Percentiles rank a stretch among this genome's conserved stretches.
Conservation (phyloP, 805 yeast species). For the Starmerella bacillaris region DNA sequence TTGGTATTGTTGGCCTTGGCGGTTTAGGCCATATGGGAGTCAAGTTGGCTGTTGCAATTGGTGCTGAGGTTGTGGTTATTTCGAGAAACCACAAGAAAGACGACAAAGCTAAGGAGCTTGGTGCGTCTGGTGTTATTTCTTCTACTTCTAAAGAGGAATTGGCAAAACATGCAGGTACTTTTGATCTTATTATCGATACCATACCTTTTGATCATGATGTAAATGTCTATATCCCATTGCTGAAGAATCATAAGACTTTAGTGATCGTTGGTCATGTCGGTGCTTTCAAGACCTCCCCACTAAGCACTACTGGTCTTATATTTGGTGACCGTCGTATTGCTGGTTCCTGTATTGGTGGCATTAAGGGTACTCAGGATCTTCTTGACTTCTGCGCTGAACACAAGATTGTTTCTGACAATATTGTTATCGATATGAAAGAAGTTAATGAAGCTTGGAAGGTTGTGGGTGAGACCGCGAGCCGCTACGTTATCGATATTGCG, state of each 20-base stretch:
- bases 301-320: constrained; percentile 31
- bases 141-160: constrained; percentile 29
- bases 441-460: constrained; percentile 11
- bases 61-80: constrained; percentile 42
- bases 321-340: constrained; percentile 25
- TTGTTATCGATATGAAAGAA: constrained; percentile 32
- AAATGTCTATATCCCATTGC: constrained; percentile 30
- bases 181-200: constrained; percentile 40
- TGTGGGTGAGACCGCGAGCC: constrained; percentile 10
- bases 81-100: constrained; percentile 36
- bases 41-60: constrained; percentile 41
- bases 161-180: constrained; percentile 19
- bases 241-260: constrained; percentile 42
- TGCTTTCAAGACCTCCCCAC: constrained; percentile 19
- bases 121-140: constrained; percentile 39
- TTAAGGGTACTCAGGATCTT: constrained; percentile 47
- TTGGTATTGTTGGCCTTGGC: constrained; percentile 48
- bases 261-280: constrained; percentile 52
- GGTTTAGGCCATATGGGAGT: constrained; percentile 50
- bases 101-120: constrained; percentile 35
- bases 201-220: constrained; percentile 34
- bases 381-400: constrained; percentile 46
- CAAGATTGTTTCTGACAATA: constrained; percentile 44
- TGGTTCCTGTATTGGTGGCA: constrained; percentile 45
- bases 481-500: constrained; percentile 14